Percentiles rank a stretch among this genome's conserved stretches.
These are phyloP conservation scores for Capniomyces stellatus DNA, from an alignment of 371 early-diverging fungal genomes.

Conservation along the genomic window DNA sequence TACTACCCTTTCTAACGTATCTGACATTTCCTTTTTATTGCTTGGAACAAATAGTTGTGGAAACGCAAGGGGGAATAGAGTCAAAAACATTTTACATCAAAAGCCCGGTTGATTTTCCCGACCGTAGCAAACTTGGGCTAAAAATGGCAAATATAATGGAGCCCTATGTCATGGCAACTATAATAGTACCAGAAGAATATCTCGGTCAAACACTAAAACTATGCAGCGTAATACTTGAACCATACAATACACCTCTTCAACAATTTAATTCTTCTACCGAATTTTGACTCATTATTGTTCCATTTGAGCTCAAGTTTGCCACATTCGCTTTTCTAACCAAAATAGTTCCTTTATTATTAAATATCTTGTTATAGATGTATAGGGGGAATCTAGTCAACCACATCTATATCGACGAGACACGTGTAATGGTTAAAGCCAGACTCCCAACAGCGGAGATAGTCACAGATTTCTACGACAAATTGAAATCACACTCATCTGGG, in stretches of 20 bases:
- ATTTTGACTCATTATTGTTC: background rate
- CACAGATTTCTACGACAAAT: constrained; percentile 81
- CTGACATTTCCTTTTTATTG: background rate
- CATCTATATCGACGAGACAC: constrained; percentile 64
- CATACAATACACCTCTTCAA: too few relatives aligned
- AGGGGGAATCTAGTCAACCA: constrained; percentile 73
- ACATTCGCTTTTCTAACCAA: background rate
- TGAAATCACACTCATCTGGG: constrained; percentile 80
- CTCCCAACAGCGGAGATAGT: constrained; percentile 86
- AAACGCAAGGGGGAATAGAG: constrained; percentile 34
- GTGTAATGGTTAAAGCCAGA: constrained; percentile 72
- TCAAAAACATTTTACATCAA: constrained; percentile 46
- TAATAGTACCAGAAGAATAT: constrained; percentile 83
- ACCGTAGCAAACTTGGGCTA: constrained; percentile 37
- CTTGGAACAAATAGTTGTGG: constrained; percentile 11
- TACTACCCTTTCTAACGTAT: background rate
- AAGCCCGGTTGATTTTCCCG: constrained; percentile 89
- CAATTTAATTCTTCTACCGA: background rate
- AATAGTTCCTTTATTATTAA: background rate
- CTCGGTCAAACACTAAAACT: constrained; percentile 79
- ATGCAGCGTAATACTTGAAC: constrained; percentile 30
- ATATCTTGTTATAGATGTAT: constrained; percentile 15
- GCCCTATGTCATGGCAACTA: constrained; percentile 80
- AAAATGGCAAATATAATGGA: constrained; percentile 57
- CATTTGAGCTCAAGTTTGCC: background rate